A percentile compares a stretch with the other conserved stretches of the same genome.
Evolutionary conservation across 108 stramenopile genomes (phyloP).

Genomic region (Fistulifera pelliculosa): DNA sequence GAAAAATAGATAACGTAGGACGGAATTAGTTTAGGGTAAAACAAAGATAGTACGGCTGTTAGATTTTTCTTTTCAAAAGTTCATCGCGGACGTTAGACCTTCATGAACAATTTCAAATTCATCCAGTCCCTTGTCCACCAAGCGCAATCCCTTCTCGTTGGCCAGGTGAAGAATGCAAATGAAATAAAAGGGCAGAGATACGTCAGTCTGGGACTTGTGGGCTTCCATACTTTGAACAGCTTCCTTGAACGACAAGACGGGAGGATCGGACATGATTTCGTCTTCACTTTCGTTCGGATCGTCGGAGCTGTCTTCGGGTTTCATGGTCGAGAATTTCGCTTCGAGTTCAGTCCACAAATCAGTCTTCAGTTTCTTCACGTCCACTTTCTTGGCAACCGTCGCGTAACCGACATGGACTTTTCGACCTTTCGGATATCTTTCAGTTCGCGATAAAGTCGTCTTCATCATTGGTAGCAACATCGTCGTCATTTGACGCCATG

Average conservation of each 20-base stretch:
- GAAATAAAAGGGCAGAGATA: constrained; percentile 94
- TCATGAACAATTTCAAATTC: constrained; percentile 72
- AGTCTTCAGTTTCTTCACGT: constrained; percentile 77
- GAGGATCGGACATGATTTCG: neutral
- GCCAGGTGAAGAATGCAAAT: constrained; percentile 95
- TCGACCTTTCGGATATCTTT: constrained; percentile 71
- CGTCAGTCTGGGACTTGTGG: constrained; percentile 72
- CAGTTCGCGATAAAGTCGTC: constrained; percentile 51
- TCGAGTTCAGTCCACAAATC: constrained; percentile 85
- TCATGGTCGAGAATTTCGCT: constrained; percentile 10
- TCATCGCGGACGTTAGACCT: too few relatives aligned
- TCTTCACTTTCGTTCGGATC: constrained; percentile 6
- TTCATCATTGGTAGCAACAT: constrained; percentile 17
- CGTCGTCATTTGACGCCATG: constrained; percentile 33
- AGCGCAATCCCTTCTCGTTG: constrained; percentile 91
- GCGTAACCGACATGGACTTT: constrained; percentile 76
- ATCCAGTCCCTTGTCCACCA: constrained; percentile 64
- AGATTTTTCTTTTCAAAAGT: too few relatives aligned
- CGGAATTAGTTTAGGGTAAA: too few relatives aligned
- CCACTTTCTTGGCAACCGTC: constrained; percentile 83
- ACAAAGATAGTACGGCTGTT: too few relatives aligned
- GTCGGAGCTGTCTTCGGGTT: constrained; percentile 8
- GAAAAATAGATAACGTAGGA: too few relatives aligned
- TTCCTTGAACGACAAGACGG: constrained; percentile 45
- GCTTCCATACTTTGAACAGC: constrained; percentile 66